Evolutionary conservation across 2,329 filamentous ascomycete species (phyloP).

Genomic region (Karstenula rhodostoma): DNA sequence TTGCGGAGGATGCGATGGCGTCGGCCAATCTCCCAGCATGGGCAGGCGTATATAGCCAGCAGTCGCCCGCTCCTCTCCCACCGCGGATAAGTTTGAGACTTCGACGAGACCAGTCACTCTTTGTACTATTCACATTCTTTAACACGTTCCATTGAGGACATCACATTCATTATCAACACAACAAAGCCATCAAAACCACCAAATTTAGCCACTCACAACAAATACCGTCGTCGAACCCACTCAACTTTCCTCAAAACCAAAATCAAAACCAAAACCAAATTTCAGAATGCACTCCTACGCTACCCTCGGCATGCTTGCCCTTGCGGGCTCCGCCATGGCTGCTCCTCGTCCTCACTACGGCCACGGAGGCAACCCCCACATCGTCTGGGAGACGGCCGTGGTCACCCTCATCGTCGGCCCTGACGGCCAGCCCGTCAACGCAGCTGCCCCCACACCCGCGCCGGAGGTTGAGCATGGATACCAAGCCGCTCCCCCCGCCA

Average conservation of each 20-base stretch:
- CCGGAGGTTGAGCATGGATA: neutral
- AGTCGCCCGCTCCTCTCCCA: constrained; percentile 24
- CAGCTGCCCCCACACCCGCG: neutral
- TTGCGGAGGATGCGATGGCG: constrained; percentile 15
- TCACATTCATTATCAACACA: constrained; percentile 30
- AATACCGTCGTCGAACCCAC: constrained; percentile 10
- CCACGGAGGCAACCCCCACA: constrained; percentile 1
- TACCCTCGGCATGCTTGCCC: constrained; percentile 37
- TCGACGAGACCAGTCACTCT: constrained; percentile 44
- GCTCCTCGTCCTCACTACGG: constrained; percentile 22
- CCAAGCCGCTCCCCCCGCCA: constrained; percentile 31
- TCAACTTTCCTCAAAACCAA: neutral
- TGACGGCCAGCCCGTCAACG: constrained; percentile 10
- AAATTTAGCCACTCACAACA: constrained; percentile 15
- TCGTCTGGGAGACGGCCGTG: constrained; percentile 29
- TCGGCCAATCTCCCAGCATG: constrained; percentile 15
- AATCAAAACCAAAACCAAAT: no score
- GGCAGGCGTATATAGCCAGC: constrained; percentile 16
- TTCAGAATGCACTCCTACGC: constrained; percentile 41
- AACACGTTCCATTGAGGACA: constrained; percentile 37
- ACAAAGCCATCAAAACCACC: neutral
- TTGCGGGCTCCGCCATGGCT: constrained; percentile 41
- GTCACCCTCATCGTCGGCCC: constrained; percentile 33
- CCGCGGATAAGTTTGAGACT: constrained; percentile 44
- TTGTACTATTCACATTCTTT: constrained; percentile 37